Evolutionary conservation across 176 grass and related monocot species (phyloP).

Genomic region (Aegilops tauschii): DNA sequence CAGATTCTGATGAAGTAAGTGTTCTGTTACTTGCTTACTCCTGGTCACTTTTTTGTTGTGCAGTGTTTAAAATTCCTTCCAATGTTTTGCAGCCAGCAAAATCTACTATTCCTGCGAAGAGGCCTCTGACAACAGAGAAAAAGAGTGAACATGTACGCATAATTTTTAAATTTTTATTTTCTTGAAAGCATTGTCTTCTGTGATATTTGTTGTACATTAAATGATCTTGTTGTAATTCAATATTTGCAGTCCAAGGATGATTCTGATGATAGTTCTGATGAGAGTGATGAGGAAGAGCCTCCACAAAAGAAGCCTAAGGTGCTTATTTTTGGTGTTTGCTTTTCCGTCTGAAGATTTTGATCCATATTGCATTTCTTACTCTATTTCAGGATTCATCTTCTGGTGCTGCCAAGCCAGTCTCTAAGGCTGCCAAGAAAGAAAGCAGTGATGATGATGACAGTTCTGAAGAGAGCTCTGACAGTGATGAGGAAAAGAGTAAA

Average conservation of each 20-base stretch:
- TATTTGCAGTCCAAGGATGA: conserved; percentile 30
- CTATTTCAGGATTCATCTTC: neutral
- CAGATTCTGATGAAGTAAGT: conserved; percentile 43
- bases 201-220: neutral
- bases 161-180: conserved; percentile 11
- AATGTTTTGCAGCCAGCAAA: conserved; percentile 38
- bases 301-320: conserved; percentile 60
- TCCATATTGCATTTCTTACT: neutral
- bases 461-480: conserved; percentile 53
- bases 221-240: conserved; percentile 6
- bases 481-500: conserved; percentile 28
- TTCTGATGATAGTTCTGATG: conserved; percentile 49
- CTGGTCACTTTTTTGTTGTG: neutral
- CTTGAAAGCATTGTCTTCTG: neutral
- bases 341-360: neutral
- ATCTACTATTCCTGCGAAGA: conserved; percentile 27
- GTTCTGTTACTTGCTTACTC: neutral
- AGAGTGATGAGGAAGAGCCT: conserved; percentile 49
- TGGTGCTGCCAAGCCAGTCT: conserved; percentile 23
- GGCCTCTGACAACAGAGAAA: conserved; percentile 24
- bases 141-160: conserved; percentile 38
- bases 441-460: conserved; percentile 52
- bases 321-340: neutral
- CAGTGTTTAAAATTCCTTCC: neutral
- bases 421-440: conserved; percentile 39